These are phyloP conservation scores for Brassica juncea DNA, from an alignment of 345 rosid genomes.

Conservation along the genomic window DNA sequence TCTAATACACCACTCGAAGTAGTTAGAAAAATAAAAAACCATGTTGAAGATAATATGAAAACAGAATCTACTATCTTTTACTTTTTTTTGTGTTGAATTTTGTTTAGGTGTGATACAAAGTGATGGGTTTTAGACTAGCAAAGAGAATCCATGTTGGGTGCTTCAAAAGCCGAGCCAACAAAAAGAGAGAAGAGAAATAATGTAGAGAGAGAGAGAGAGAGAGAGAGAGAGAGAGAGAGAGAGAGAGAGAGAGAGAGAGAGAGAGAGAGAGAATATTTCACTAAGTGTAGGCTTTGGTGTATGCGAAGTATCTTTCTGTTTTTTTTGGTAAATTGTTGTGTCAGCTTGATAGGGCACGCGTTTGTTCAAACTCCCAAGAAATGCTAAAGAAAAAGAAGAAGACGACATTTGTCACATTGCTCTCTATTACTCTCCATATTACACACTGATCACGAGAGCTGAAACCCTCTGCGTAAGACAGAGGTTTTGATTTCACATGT, in stretches of 20 bases:
- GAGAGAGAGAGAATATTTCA: constrained; percentile 32
- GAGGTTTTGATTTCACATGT: constrained; percentile 23
- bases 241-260: constrained; percentile 14
- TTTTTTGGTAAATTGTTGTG: constrained; percentile 41
- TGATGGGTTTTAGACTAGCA: constrained; percentile 44
- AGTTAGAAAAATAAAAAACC: neutral
- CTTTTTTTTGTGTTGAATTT: neutral
- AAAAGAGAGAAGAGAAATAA: constrained; percentile 28
- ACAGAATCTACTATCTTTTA: constrained; percentile 25
- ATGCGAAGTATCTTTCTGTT: constrained; percentile 40
- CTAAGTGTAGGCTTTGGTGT: constrained; percentile 40
- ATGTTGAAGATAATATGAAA: constrained; percentile 22
- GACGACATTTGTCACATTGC: constrained; percentile 35
- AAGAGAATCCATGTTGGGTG: constrained; percentile 45
- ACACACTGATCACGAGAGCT: constrained; percentile 30
- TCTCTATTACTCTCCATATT: neutral
- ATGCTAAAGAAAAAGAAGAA: constrained; percentile 32
- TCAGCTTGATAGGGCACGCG: constrained; percentile 47
- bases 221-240: constrained; percentile 24
- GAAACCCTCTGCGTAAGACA: neutral
- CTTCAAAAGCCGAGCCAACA: constrained; percentile 44
- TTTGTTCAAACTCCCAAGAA: constrained; percentile 44
- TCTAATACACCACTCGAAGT: neutral
- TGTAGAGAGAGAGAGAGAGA: constrained; percentile 25
- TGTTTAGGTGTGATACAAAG: constrained; percentile 36